A percentile compares a stretch with the other conserved stretches of the same genome.
phyloP scores from a whole-genome alignment of 176 grass and related monocot genomes.

The Avena sativa region DNA sequence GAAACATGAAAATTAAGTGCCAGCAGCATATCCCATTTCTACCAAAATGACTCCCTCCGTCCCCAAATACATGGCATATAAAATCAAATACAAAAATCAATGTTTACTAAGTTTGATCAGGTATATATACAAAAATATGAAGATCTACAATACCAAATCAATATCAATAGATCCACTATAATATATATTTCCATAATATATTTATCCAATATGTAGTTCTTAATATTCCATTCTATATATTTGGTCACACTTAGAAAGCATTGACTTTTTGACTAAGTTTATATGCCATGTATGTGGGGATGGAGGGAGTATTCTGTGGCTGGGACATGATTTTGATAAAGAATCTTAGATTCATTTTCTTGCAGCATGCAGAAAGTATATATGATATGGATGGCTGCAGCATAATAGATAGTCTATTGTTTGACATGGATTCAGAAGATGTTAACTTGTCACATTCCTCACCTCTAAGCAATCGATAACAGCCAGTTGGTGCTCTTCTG shows the following conservation, averaged over 20 bases:
- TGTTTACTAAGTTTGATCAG: too few relatives aligned
- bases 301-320: background rate
- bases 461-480: slow-evolving; percentile 99
- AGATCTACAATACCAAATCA: too few relatives aligned
- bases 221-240: too few relatives aligned
- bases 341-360: slow-evolving; percentile 18
- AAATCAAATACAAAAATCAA: too few relatives aligned
- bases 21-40: background rate
- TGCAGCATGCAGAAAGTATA: slow-evolving; percentile 4
- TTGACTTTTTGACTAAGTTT: too few relatives aligned
- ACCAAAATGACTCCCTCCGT: background rate
- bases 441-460: slow-evolving; percentile 23
- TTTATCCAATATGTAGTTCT: too few relatives aligned
- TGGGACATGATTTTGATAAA: slow-evolving; percentile 26
- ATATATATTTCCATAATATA: too few relatives aligned
- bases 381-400: background rate
- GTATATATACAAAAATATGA: too few relatives aligned
- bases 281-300: too few relatives aligned
- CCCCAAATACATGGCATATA: too few relatives aligned
- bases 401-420: slow-evolving; percentile 1
- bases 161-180: too few relatives aligned
- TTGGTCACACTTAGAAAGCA: too few relatives aligned
- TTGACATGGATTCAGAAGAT: background rate
- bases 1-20: background rate
- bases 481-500: slow-evolving; percentile 96